These are phyloP conservation scores for Leccinum huronense DNA, from an alignment of 1,284 basidiomycete genomes.

Conservation along the genomic window DNA sequence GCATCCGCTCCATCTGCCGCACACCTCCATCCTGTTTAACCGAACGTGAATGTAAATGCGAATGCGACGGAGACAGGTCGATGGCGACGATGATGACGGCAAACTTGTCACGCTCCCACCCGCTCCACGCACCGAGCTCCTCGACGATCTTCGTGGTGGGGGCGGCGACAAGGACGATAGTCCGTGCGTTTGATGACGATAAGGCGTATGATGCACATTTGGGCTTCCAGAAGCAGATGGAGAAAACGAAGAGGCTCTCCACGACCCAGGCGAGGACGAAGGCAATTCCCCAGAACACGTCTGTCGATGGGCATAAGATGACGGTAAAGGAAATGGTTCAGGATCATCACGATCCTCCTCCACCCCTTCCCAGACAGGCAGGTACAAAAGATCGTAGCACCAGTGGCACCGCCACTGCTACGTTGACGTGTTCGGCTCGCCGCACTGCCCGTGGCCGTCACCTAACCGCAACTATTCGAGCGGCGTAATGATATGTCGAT, in stretches of 20 bases:
- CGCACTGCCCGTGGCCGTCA: constrained; percentile 10
- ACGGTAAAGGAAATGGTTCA: constrained; percentile 12
- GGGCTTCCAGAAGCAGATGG: constrained; percentile 14
- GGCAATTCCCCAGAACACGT: constrained; percentile 12
- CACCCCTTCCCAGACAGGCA: background rate
- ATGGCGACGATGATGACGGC: constrained; percentile 1
- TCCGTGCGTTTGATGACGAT: constrained; percentile 7
- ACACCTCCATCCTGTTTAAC: constrained; percentile 12
- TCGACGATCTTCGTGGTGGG: constrained; percentile 27
- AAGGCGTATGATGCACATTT: constrained; percentile 4
- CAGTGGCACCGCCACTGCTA: background rate
- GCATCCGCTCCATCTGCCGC: constrained; percentile 22
- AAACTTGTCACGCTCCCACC: constrained; percentile 10
- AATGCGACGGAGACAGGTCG: background rate
- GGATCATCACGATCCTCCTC: constrained; percentile 8
- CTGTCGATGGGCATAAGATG: constrained; percentile 1
- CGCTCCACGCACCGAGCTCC: constrained; percentile 12
- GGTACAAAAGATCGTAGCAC: background rate
- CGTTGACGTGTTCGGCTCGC: background rate
- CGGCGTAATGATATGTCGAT: constrained; percentile 52
- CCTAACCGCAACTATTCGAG: constrained; percentile 44
- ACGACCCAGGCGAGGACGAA: constrained; percentile 3
- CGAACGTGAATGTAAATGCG: constrained; percentile 9
- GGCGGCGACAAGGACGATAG: constrained; percentile 15
- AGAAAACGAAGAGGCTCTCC: constrained; percentile 12